phyloP scores from a whole-genome alignment of 2,329 filamentous ascomycete genomes.

The Amylocarpus encephaloides region DNA sequence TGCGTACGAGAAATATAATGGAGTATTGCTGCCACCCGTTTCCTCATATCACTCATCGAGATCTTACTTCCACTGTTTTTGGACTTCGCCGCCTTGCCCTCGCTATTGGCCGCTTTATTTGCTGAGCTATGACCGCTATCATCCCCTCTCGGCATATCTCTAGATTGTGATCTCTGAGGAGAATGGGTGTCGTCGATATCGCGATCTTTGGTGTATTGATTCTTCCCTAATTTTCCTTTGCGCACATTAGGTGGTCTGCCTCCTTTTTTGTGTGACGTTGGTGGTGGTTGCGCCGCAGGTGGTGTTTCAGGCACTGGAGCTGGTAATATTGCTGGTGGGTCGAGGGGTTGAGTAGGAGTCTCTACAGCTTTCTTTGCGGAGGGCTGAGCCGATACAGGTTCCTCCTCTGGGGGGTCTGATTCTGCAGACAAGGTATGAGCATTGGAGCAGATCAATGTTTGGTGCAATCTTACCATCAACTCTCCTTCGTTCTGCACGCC shows the following conservation, averaged over 20 bases:
- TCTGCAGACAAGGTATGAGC: conserved; percentile 43
- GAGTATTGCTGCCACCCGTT: conserved; percentile 74
- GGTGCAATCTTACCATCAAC: conserved; percentile 59
- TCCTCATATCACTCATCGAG: conserved; percentile 82
- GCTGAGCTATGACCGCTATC: conserved; percentile 44
- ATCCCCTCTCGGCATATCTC: conserved; percentile 35
- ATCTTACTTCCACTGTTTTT: conserved; percentile 50
- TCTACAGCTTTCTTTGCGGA: conserved; percentile 28
- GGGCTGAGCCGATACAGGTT: conserved; percentile 43
- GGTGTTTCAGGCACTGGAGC: conserved; percentile 42
- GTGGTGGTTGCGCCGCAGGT: conserved; percentile 34
- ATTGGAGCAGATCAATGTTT: conserved; percentile 20
- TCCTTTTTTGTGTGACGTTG: conserved; percentile 54
- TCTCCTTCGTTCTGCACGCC: conserved; percentile 71
- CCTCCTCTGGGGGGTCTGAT: conserved; percentile 66
- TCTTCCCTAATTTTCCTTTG: conserved; percentile 62
- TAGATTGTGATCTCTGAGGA: conserved; percentile 46
- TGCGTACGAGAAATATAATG: conserved; percentile 88
- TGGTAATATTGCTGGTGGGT: conserved; percentile 42
- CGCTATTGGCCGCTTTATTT: conserved; percentile 33
- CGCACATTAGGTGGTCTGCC: conserved; percentile 58
- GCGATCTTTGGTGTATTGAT: conserved; percentile 76
- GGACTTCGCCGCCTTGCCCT: conserved; percentile 26
- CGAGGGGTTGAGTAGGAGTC: conserved; percentile 27
- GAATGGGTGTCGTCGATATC: conserved; percentile 51